These are phyloP conservation scores for Botryotinia globosa DNA, from an alignment of 2,329 filamentous ascomycete genomes.

Conservation along the genomic window DNA sequence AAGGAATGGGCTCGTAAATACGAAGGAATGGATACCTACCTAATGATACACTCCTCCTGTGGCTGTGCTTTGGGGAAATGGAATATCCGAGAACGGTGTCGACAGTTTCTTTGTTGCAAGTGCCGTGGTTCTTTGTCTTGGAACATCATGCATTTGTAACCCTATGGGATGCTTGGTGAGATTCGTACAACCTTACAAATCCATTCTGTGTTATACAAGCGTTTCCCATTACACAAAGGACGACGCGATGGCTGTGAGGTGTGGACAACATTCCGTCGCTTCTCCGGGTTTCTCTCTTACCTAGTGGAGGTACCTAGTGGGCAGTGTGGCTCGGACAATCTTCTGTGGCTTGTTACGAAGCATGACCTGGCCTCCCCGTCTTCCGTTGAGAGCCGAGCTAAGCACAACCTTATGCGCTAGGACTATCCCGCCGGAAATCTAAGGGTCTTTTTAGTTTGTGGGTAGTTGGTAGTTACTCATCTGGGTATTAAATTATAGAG, in stretches of 20 bases:
- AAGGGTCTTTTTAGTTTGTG: neutral
- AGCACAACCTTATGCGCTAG: neutral
- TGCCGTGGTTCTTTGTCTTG: slow-evolving; percentile 8
- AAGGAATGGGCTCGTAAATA: neutral
- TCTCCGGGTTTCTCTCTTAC: neutral
- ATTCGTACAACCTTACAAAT: neutral
- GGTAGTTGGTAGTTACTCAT: neutral
- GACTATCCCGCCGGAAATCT: neutral
- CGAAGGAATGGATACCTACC: neutral
- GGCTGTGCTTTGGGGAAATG: neutral
- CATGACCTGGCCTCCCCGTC: too few relatives aligned
- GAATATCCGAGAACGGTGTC: slow-evolving; percentile 10
- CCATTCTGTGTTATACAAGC: neutral
- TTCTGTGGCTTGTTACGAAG: neutral
- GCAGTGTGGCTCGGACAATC: neutral
- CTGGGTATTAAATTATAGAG: neutral
- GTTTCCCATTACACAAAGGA: neutral
- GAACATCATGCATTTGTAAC: neutral
- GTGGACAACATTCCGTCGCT: neutral
- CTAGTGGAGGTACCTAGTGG: too few relatives aligned
- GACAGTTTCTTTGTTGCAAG: neutral
- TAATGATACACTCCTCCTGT: neutral
- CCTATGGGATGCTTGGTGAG: neutral
- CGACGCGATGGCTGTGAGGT: neutral
- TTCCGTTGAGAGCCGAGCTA: neutral